Evolutionary conservation across 192 early-diverging fungal species (phyloP), one percentile per base, ranked within the genome.

Genomic region (Chytriomyces sp.): DNA sequence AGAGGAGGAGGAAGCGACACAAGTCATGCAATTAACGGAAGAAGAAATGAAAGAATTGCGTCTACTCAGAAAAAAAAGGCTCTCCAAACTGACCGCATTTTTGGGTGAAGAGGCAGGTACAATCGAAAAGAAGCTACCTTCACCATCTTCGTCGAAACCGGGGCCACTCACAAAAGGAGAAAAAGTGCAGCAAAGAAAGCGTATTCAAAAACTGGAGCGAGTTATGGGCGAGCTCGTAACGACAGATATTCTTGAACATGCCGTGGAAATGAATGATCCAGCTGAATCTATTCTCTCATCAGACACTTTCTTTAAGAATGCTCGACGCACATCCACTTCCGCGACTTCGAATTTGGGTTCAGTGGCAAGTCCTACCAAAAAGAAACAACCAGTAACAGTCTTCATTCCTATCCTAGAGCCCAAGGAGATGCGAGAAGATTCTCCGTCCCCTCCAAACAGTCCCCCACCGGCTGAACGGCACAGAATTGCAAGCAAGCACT

Each of bases 81-180:
- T 66, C 41, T 32, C 28, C 14, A 66, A 66, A 44, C 44, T 66
- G 2, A 44, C 64, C 19, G 38, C 64, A 32, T 66, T 66, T 44
- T 31, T 66, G 8, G 64, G 64, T 19, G 64, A 66, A 66, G 41
- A 38, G n/a, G 41, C 44, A n/a, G 64, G 64, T 10, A 44, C 30
- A 8, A 53, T 66, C 7, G 64, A 44, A 66, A 33, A 22, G 22
- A 28, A 10, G 0, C 19, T 44, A 44, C 12, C 19, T 12, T 14
- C 55, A 14, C 44, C 55, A 30, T 25, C 12, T 12, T 17, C 55
- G 3, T 17, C 19, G 10, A 30, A 57, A 57, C 19, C 17, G 30
- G 30, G 30, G 17, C 41, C 7, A 7, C 30, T 57, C n/a, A 26
- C 55, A 14, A 57, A 57, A 30, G 55, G 30, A 57, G 55, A 57